A percentile compares a stretch with the other conserved stretches of the same genome.
These are phyloP conservation scores for Ascochyta lentis DNA, from an alignment of 2,329 filamentous ascomycete species.

Conservation along the genomic window DNA sequence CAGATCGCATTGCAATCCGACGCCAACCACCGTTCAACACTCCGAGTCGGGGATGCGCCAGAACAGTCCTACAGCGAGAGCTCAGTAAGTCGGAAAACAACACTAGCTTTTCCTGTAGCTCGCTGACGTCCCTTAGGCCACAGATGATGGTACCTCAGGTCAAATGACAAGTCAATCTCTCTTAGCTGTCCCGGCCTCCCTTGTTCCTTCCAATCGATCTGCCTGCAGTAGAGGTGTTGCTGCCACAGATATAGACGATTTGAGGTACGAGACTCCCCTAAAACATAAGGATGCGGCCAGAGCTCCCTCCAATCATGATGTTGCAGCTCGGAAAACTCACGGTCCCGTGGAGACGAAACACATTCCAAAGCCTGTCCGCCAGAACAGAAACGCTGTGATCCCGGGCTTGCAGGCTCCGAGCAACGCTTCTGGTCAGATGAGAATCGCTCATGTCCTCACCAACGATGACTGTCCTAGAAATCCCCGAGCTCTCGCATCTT, in stretches of 20 bases:
- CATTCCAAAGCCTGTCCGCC: neutral
- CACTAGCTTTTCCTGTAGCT: neutral
- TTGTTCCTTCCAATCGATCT: neutral
- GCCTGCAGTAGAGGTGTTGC: neutral
- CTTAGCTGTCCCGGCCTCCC: neutral
- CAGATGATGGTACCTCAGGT: neutral
- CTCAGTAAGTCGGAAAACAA: neutral
- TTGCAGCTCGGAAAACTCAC: neutral
- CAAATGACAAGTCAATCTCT: neutral
- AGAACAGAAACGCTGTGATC: neutral
- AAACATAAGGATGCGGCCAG: neutral
- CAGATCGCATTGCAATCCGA: neutral
- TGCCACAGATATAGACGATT: neutral
- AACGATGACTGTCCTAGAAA: neutral
- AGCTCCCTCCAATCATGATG: neutral
- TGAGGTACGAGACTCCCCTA: neutral
- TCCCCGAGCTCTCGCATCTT: neutral
- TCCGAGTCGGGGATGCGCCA: neutral
- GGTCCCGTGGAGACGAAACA: neutral
- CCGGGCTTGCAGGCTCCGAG: neutral
- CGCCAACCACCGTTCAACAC: neutral
- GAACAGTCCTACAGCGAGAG: neutral
- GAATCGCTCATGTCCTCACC: neutral
- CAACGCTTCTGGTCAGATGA: neutral
- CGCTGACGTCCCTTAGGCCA: neutral